Conservation (phyloP, 768 basidiomycete species). For the Mycena maculata region DNA sequence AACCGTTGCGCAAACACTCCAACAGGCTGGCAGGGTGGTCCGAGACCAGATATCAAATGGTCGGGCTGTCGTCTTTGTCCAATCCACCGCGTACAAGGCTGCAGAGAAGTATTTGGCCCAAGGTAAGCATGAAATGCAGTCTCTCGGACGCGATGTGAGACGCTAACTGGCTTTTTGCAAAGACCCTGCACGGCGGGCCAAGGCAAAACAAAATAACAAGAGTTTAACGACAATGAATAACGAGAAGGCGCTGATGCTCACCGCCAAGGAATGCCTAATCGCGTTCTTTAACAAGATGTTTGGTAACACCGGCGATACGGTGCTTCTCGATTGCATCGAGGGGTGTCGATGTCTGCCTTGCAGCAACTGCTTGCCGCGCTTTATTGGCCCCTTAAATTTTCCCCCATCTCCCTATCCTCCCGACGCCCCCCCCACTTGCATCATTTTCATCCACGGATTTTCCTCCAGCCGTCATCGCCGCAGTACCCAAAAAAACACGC, state of each 20-base stretch:
- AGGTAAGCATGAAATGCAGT: too few relatives aligned
- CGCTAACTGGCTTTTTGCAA: too few relatives aligned
- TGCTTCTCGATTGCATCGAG: slow-evolving; percentile 20
- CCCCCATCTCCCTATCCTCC: neutral
- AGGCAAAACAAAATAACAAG: neutral
- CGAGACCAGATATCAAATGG: too few relatives aligned
- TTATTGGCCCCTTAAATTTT: slow-evolving; percentile 10
- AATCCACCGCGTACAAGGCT: too few relatives aligned
- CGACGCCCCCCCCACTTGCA: neutral
- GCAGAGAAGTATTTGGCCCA: too few relatives aligned
- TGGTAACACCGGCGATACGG: slow-evolving; percentile 11
- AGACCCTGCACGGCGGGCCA: too few relatives aligned
- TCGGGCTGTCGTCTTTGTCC: too few relatives aligned
- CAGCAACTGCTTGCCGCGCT: slow-evolving; percentile 6
- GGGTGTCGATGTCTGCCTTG: slow-evolving; percentile 13
- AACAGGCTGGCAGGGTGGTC: too few relatives aligned
- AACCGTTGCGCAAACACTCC: too few relatives aligned
- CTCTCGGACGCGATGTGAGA: too few relatives aligned
- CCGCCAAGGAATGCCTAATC: slow-evolving; percentile 13
- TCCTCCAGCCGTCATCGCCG: too few relatives aligned
- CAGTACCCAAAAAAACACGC: neutral
- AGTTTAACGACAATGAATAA: slow-evolving; percentile 25
- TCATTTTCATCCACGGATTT: neutral
- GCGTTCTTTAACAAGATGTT: slow-evolving; percentile 20
- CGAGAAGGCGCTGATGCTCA: too few relatives aligned